Evolutionary conservation across 2,329 filamentous ascomycete genomes (phyloP).

Genomic region (Neonectria coccinea): DNA sequence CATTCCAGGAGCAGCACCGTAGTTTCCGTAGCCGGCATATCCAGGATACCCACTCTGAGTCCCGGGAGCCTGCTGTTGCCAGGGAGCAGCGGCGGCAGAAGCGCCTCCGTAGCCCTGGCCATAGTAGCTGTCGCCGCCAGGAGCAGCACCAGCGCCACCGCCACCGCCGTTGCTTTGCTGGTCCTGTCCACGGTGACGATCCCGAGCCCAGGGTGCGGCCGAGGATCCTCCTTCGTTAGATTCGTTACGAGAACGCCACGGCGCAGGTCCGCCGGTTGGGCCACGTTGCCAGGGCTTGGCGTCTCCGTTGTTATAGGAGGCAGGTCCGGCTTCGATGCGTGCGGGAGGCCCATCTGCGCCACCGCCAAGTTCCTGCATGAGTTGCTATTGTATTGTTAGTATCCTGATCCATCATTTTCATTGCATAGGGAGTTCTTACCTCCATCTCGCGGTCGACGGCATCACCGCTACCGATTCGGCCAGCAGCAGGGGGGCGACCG

Average conservation of each 20-base stretch:
- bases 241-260: conserved; percentile 74
- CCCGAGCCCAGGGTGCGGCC: conserved; percentile 71
- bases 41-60: conserved; percentile 68
- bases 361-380: conserved; percentile 96
- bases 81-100: conserved; percentile 55
- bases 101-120: conserved; percentile 47
- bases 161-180: conserved; percentile 46
- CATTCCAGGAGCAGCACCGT: conserved; percentile 61
- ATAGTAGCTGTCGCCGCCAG: conserved; percentile 47
- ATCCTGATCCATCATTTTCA: conserved; percentile 26
- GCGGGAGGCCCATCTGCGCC: conserved; percentile 72
- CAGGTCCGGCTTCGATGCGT: conserved; percentile 88
- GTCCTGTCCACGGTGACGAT: conserved; percentile 64
- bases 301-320: conserved; percentile 66
- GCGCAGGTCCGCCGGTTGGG: conserved; percentile 84
- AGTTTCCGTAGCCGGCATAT: conserved; percentile 61
- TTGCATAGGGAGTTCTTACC: conserved; percentile 64
- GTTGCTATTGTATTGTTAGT: conserved; percentile 73
- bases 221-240: conserved; percentile 60
- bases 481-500: conserved; percentile 64
- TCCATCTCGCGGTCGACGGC: conserved; percentile 95
- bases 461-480: conserved; percentile 80
- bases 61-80: conserved; percentile 67
- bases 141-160: conserved; percentile 34
- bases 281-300: conserved; percentile 90